Base-by-base conservation (phyloP, 1,284 basidiomycete genomes). In the Cryptococcus floricola region DNA sequence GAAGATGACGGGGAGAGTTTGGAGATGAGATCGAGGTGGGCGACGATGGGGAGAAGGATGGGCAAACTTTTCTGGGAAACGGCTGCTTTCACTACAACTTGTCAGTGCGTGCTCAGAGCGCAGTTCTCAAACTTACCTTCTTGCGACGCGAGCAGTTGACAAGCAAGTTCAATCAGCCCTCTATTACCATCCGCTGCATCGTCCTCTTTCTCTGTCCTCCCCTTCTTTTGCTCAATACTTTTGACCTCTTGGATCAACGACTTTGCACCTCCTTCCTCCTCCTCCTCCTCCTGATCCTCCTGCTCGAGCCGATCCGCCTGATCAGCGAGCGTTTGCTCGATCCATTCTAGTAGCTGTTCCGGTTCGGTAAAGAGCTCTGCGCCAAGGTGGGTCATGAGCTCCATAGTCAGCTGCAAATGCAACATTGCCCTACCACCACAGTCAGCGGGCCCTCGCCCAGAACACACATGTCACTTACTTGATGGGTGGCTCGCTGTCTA, bases 381-480 rank as follows among this genome's bases (percentile, higher is more conserved):
- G 0, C 85, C 82, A 3, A 89, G 74, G 45, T 83, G 81, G 3
- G 82, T 80, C 66, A 92, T 88, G 79, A 93, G 87, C 65, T 87
- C 84, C 60, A 91, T 79, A 25, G 89, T 84, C 37, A 93, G 78
- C 66, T 91, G 88, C 19, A 93, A 80, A 63, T 85, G 85, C 3
- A 88, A 78, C 27, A 94, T 68, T 1, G 80, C 77, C 54, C 82
- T 70, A 39, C 4, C 42, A 18, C 38, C 39, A 8, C 53, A n/a
- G 48, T 47, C 27, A 52, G 37, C 41, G 16, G 46, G 16, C n/a
- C 62, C 59, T 18, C 48, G 39, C 37, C 4, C 50, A 18, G 43
- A 48, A 19, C 23, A 44, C 10, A 18, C 48, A 10, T 10, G 12
- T 34, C 23, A 43, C 62, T 58, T 45, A 67, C 63, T 58, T 46